Percentiles rank a stretch among this genome's conserved stretches.
Conservation (phyloP, 202 grass and related monocot species). For the Bolboschoenoplectus hybrid region DNA sequence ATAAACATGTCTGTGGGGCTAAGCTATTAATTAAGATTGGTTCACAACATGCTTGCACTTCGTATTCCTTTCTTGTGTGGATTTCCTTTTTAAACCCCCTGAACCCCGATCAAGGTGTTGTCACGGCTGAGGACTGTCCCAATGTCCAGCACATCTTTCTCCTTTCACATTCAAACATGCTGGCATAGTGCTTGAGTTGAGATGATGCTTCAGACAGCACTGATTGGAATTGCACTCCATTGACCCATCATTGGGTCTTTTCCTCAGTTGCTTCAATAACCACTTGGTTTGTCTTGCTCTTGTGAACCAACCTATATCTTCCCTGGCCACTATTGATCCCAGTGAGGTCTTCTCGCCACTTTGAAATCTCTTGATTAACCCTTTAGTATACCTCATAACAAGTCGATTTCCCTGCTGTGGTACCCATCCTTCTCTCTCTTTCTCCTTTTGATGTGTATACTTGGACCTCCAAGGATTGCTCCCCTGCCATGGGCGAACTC, state of each 20-base stretch:
- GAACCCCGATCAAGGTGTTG: not conserved
- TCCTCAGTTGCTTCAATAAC: not conserved
- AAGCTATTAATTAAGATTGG: not conserved
- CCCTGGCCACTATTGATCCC: not conserved
- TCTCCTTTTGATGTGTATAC: not conserved
- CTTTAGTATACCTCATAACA: not conserved
- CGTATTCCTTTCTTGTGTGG: not conserved
- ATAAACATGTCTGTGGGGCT: not conserved
- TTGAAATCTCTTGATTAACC: not conserved
- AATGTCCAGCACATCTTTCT: not conserved
- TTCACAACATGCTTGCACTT: not conserved
- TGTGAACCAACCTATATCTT: too few relatives aligned
- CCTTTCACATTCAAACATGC: not conserved
- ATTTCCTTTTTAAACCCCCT: not conserved
- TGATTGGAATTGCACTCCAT: conserved; percentile 12
- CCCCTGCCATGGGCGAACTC: conserved; percentile 6
- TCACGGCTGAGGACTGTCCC: not conserved
- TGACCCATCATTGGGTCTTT: not conserved
- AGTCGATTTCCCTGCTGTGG: not conserved
- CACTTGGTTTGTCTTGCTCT: not conserved
- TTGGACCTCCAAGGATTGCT: not conserved
- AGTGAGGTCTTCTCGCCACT: not conserved
- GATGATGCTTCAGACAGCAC: conserved; percentile 2
- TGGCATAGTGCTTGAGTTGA: conserved; percentile 8
- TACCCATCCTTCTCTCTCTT: not conserved